Evolutionary conservation across 2,329 filamentous ascomycete genomes (phyloP), one percentile per base, ranked within the genome.

Genomic region (Zymoseptoria tritici): DNA sequence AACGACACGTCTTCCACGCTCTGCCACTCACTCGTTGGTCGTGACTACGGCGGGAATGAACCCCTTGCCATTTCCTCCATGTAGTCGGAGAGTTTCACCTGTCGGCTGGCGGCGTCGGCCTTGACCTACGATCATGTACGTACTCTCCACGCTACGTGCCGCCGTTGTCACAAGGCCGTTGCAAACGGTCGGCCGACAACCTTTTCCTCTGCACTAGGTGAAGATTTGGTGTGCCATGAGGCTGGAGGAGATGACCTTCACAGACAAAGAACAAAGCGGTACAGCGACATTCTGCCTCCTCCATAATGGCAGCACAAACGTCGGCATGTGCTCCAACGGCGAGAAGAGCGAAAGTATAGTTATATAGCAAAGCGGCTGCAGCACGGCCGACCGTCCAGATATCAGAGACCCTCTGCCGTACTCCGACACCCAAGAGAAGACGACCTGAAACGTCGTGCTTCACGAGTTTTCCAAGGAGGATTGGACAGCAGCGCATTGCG

Each of bases 181-280:
- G 36, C 36, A n/a, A 46, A n/a, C 36, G 36, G 36, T 46, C 36
- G 36, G 36, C 36, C 36, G 36, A 46, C 36, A 16, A 46, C 16
- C 36, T 46, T 29, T 16, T 46, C 36, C 7, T 46, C 36, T 46
- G 13, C 36, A 46, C 36, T n/a, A 46, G 36, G 36, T 46, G 36
- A 46, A 46, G 36, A 46, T 1, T n/a, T 57, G 58, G 57, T 62
- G 61, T 62, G 57, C 51, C 64, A 60, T 55, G 60, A 60, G 64
- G 64, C 61, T 63, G 61, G 54, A 53, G 60, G 59, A 54, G 59
- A 66, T 66, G 64, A 63, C 55, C 49, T 42, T 57, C 56, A 57
- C 11, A 57, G 64, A 64, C 59, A 63, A 63, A 60, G 61, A 60
- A 57, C 57, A 20, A 59, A 36, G 49, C 19, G 36, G 31, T 13